Percentiles rank a stretch among this genome's conserved stretches.
Conservation (phyloP, 441 rosid genomes). For the Populus hybrid region DNA sequence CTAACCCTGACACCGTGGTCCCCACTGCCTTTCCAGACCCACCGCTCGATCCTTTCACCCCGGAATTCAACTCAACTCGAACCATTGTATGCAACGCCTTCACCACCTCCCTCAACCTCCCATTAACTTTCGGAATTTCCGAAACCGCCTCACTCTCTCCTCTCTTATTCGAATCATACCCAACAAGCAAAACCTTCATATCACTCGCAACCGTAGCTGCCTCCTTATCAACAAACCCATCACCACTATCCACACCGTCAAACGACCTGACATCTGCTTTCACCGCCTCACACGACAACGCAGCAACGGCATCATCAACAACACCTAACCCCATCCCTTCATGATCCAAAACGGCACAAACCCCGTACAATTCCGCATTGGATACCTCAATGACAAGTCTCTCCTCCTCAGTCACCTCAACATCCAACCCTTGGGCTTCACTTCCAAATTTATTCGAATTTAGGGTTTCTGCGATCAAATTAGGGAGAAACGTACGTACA, state of each 20-base stretch:
- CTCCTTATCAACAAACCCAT: conserved; percentile 67
- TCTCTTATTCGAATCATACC: conserved; percentile 62
- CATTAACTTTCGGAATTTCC: conserved; percentile 50
- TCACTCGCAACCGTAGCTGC: conserved; percentile 68
- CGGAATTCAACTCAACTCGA: conserved; percentile 52
- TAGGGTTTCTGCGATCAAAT: conserved; percentile 24
- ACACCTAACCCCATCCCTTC: conserved; percentile 44
- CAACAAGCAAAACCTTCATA: conserved; percentile 68
- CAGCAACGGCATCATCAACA: conserved; percentile 59
- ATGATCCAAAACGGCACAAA: conserved; percentile 59
- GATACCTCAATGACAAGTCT: conserved; percentile 33
- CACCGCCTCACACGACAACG: conserved; percentile 75
- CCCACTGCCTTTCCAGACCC: conserved; percentile 37
- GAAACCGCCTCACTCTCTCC: conserved; percentile 35
- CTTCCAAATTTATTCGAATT: conserved; percentile 24
- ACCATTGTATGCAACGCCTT: conserved; percentile 50
- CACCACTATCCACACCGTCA: conserved; percentile 60
- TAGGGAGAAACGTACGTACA: conserved; percentile 39
- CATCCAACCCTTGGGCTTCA: background rate
- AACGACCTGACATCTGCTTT: conserved; percentile 50
- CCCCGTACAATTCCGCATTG: conserved; percentile 37
- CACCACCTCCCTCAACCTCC: conserved; percentile 56
- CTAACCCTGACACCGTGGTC: conserved; percentile 37
- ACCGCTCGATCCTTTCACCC: conserved; percentile 37
- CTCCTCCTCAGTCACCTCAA: conserved; percentile 52